Base-by-base conservation (phyloP, 2,329 filamentous ascomycete genomes). In the Penicillium freii region DNA sequence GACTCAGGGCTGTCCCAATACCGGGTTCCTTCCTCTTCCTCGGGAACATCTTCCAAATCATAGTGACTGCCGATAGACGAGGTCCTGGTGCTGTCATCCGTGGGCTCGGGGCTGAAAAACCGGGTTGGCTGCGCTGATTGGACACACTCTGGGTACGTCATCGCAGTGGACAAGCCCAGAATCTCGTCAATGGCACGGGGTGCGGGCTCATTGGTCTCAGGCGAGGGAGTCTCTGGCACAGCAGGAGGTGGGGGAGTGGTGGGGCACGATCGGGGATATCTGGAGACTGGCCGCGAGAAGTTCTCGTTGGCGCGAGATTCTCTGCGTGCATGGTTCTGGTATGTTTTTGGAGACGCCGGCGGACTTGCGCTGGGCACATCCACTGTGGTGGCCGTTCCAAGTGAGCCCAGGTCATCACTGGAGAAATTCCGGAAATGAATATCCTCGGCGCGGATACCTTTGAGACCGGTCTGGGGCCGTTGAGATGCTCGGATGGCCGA, bases 401-500 rank as follows among this genome's bases (percentile, higher is more conserved):
- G 61, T 15, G 61, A 52, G 38, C 58, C 50, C 31, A 72, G 59
- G 42, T 72, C 66, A 17, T 76, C 73, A 2, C 67, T 59, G 10
- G 72, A 74, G 56, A 70, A 69, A 56, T 71, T 71, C 33, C 65
- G 68, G 59, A 71, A 74, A 51, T 74, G 71, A 31, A 84, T 69
- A 56, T 80, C 75, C 19, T 82, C 76, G 3, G 80, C 80, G 47
- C 77, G 77, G 50, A 84, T 84, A 10, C 82, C 82, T 62, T 78
- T 79, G 15, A 84, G 75, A 50, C 76, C 75, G 27, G 74, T 73
- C 48, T 74, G 73, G 8, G 82, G 80, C 43, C 75, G 73, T 65
- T 85, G 82, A 21, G 80, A 80, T 36, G 81, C 78, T 45, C 80
- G 78, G 52, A 82, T 78, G 29, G 80, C 77, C 54, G 79, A 81